phyloP scores from a whole-genome alignment of 1,284 basidiomycete species.

The Cronartium ribicola region DNA sequence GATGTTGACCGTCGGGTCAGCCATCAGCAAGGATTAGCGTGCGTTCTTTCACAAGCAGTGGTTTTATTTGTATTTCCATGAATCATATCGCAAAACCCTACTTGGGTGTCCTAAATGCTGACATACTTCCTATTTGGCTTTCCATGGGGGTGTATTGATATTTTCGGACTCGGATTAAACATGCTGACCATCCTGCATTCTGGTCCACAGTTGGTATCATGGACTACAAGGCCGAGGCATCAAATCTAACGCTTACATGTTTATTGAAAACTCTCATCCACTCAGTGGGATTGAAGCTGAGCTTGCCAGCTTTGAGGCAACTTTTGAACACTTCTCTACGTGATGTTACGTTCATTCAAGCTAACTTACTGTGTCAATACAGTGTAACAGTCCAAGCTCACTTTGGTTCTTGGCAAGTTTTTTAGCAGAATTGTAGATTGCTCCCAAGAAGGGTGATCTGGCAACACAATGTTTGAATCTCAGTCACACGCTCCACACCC shows the following conservation, averaged over 20 bases:
- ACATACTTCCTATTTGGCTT: not conserved
- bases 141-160: not conserved
- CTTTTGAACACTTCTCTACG: constrained; percentile 57
- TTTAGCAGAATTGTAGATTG: too few relatives aligned
- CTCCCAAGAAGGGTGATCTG: too few relatives aligned
- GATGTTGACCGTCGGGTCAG: constrained; percentile 63
- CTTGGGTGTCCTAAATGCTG: not conserved
- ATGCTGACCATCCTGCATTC: too few relatives aligned
- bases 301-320: constrained; percentile 58
- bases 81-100: not conserved
- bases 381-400: too few relatives aligned
- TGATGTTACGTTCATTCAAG: constrained; percentile 43
- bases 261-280: constrained; percentile 62
- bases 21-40: constrained; percentile 60
- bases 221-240: constrained; percentile 58
- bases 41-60: constrained; percentile 3
- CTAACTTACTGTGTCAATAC: too few relatives aligned
- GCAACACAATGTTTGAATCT: too few relatives aligned
- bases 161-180: not conserved
- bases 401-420: too few relatives aligned
- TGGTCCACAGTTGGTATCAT: constrained; percentile 58
- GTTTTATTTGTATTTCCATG: not conserved
- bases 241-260: constrained; percentile 62
- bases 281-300: constrained; percentile 63
- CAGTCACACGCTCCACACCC: too few relatives aligned